Base-by-base conservation (phyloP, 306 rosid genomes). In the Carpinus viminea region DNA sequence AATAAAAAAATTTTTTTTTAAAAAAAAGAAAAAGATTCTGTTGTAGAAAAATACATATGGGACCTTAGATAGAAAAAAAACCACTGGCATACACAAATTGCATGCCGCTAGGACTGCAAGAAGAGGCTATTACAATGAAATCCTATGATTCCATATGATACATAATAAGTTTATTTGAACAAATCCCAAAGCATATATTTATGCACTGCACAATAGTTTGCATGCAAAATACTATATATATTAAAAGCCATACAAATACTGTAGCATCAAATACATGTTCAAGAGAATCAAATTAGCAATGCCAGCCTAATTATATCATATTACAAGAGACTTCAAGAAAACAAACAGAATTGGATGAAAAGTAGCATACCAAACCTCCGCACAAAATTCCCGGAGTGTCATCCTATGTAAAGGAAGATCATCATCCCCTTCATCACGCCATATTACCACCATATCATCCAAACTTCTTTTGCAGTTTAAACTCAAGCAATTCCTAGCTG, bases 391-490 rank as follows among this genome's bases (percentile, higher is more conserved):
- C 75, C 79, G 17, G 12, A 92, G 87, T 7, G 93, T 90, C 97
- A 90, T 76, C 77, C 86, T 85, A 56, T 83, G 85, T 69, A 88
- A 50, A 75, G 97, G 93, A 59, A 87, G 87, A 85, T 82, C 90
- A 77, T 91, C 93, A 7, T 84, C 75, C 62, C 82, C 91, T 86
- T 95, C 99, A 45, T 88, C 93, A 53, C 94, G 98, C 98, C 98
- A 92, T 76, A 91, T 48, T 83, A 95, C 61, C 75, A 78, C 79
- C 4, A 85, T 83, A 84, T 88, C 99, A 83, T 85, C 80, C 85
- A 87, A 85, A 87, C 86, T 85, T 78, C 97, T 88, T 74, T 82
- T 86, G 43, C 28, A 21, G 82, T 92, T 89, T 51, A 86, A 26
- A 81, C 60, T 77, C 71, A 93, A 87, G 82, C 99, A 95, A 85